A percentile compares a stretch with the other conserved stretches of the same genome.
These are phyloP conservation scores for Cyclotella sp. DNA, from an alignment of 108 stramenopile species.

Conservation along the genomic window DNA sequence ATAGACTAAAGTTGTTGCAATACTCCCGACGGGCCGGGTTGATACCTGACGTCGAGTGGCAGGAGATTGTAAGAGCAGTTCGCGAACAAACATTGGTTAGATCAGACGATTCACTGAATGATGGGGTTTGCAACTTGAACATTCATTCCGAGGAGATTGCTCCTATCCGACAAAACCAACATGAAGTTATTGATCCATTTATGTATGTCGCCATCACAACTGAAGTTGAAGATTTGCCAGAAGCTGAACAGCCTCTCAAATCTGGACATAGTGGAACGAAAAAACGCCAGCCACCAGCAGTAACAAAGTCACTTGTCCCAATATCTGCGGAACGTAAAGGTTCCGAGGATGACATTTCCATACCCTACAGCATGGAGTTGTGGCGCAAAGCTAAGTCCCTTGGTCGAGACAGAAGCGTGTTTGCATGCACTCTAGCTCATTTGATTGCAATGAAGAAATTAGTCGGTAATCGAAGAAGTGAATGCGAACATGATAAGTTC, in stretches of 20 bases:
- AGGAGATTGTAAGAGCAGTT: slow-evolving; percentile 39
- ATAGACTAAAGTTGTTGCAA: slow-evolving; percentile 59
- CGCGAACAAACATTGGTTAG: slow-evolving; percentile 21
- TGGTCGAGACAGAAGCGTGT: slow-evolving; percentile 79
- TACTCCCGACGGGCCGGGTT: slow-evolving; percentile 71
- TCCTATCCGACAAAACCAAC: slow-evolving; percentile 19
- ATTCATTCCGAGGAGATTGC: slow-evolving; percentile 17
- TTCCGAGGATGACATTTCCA: slow-evolving; percentile 52
- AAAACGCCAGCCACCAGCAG: slow-evolving; percentile 22
- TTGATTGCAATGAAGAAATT: slow-evolving; percentile 80
- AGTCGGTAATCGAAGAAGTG: slow-evolving; percentile 23
- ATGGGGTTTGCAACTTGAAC: slow-evolving; percentile 13
- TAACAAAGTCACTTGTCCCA: slow-evolving; percentile 48
- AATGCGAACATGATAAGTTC: slow-evolving; percentile 38
- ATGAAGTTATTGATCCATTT: slow-evolving; percentile 47
- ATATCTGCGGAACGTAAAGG: slow-evolving; percentile 66
- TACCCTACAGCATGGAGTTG: slow-evolving; percentile 80
- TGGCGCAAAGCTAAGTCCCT: slow-evolving; percentile 85
- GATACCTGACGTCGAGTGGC: slow-evolving; percentile 71
- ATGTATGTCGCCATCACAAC: slow-evolving; percentile 29
- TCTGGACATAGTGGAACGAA: slow-evolving; percentile 22
- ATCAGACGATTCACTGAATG: background rate
- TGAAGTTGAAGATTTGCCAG: slow-evolving; percentile 2
- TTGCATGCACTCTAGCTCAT: slow-evolving; percentile 87
- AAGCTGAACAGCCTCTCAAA: background rate